A percentile compares a stretch with the other conserved stretches of the same genome.
phyloP scores from a whole-genome alignment of 176 grass and related monocot genomes.

The Tillandsia fasciculata region DNA sequence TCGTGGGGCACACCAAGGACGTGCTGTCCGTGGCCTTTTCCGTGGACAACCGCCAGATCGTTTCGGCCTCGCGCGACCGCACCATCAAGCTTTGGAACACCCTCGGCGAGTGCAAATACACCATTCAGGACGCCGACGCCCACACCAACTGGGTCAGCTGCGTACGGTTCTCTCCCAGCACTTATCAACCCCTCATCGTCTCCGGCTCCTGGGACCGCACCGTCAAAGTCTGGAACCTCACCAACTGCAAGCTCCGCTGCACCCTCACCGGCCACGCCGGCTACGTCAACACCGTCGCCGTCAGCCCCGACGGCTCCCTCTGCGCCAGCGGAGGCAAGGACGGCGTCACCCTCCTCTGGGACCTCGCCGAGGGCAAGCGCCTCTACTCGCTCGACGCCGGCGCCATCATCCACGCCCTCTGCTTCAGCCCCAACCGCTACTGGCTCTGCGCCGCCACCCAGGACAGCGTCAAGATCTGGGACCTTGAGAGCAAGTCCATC shows the following conservation, averaged over 20 bases:
- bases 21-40: slow-evolving; percentile 91
- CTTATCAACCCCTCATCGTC: slow-evolving; percentile 37
- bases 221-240: slow-evolving; percentile 93
- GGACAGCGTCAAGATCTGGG: slow-evolving; percentile 93
- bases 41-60: slow-evolving; percentile 87
- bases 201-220: slow-evolving; percentile 84
- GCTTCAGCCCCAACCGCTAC: slow-evolving; percentile 91
- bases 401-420: slow-evolving; percentile 62
- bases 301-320: slow-evolving; percentile 83
- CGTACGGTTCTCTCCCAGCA: slow-evolving; percentile 74
- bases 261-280: slow-evolving; percentile 57
- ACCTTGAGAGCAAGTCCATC: slow-evolving; percentile 82
- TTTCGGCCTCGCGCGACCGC: slow-evolving; percentile 72
- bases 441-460: slow-evolving; percentile 86
- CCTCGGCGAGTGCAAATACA: slow-evolving; percentile 97
- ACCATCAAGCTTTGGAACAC: slow-evolving; percentile 99
- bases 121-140: slow-evolving; percentile 63
- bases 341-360: slow-evolving; percentile 58
- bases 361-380: slow-evolving; percentile 75
- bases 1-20: slow-evolving; percentile 79
- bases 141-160: slow-evolving; percentile 77
- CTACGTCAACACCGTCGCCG: slow-evolving; percentile 70
- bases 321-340: slow-evolving; percentile 92
- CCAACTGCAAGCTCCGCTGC: slow-evolving; percentile 74
- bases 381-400: slow-evolving; percentile 71